Percentiles rank a stretch among this genome's conserved stretches.
Evolutionary conservation across 139 green algal species (phyloP).

Genomic region (Picochlorum sp.): DNA sequence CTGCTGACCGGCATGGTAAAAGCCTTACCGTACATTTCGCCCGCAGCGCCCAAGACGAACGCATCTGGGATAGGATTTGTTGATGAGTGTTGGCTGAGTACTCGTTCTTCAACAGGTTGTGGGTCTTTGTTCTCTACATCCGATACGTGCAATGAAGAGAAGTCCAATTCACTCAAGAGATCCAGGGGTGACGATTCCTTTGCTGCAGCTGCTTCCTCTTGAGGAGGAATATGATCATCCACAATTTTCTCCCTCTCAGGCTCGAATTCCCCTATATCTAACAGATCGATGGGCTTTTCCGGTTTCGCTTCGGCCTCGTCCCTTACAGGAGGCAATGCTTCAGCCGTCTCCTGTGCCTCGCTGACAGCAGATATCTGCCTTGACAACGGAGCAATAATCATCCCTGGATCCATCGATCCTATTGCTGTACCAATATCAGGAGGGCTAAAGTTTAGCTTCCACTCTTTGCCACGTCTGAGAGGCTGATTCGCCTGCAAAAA

Average conservation of each 20-base stretch:
- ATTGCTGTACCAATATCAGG: constrained; percentile 13
- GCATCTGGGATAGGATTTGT: constrained; percentile 6
- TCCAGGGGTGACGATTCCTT: constrained; percentile 7
- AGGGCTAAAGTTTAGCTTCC: constrained; percentile 37
- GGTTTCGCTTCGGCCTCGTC: neutral
- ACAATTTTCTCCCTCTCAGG: neutral
- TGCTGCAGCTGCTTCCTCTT: neutral
- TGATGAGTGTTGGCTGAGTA: neutral
- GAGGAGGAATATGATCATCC: neutral
- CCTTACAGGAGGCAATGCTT: neutral
- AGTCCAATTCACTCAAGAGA: neutral
- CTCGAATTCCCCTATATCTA: constrained; percentile 19
- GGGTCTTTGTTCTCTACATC: too few relatives aligned
- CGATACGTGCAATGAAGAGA: neutral
- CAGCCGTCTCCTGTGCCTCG: neutral
- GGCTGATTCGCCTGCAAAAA: neutral
- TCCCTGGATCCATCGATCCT: neutral
- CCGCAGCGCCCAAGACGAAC: neutral
- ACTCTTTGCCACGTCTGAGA: neutral
- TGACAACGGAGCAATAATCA: constrained; percentile 1
- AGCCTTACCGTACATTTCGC: neutral
- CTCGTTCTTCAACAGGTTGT: too few relatives aligned
- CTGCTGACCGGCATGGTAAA: neutral
- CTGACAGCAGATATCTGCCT: neutral
- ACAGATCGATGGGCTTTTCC: constrained; percentile 20